Evolutionary conservation across 495 filamentous ascomycete genomes (phyloP).

Genomic region (Neurospora terricola): DNA sequence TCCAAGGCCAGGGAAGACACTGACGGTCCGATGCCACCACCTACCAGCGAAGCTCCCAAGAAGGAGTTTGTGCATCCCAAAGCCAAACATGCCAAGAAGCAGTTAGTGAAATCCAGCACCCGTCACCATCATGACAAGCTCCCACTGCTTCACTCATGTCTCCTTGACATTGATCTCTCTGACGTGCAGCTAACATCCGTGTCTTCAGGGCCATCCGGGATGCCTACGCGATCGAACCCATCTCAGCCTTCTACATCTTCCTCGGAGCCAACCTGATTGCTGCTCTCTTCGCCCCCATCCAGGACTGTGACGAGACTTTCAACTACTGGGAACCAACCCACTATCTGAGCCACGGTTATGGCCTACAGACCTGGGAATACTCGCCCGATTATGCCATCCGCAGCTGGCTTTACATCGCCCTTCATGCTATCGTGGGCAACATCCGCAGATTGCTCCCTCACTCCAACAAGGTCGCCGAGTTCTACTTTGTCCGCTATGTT

Average conservation of each 20-base stretch:
- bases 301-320: slow-evolving; percentile 98
- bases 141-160: neutral
- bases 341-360: slow-evolving; percentile 87
- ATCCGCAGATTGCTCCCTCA: slow-evolving; percentile 52
- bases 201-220: slow-evolving; percentile 36
- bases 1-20: neutral
- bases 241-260: slow-evolving; percentile 68
- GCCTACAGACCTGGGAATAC: slow-evolving; percentile 98
- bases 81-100: slow-evolving; percentile 37
- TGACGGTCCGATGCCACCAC: slow-evolving; percentile 18
- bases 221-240: slow-evolving; percentile 57
- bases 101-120: slow-evolving; percentile 18
- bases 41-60: slow-evolving; percentile 20
- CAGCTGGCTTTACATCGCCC: slow-evolving; percentile 86
- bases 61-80: slow-evolving; percentile 31
- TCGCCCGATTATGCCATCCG: slow-evolving; percentile 91
- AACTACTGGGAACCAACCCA: slow-evolving; percentile 99
- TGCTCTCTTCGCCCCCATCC: slow-evolving; percentile 81
- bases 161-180: neutral
- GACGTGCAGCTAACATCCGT: slow-evolving; percentile 10
- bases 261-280: slow-evolving; percentile 61
- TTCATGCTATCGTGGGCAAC: slow-evolving; percentile 68
- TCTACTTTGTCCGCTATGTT: slow-evolving; percentile 72
- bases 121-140: neutral
- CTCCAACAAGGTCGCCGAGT: slow-evolving; percentile 55